Evolutionary conservation across 1,284 basidiomycete genomes (phyloP), one percentile per base, ranked within the genome.

Genomic region (Afroboletus lepidellus): DNA sequence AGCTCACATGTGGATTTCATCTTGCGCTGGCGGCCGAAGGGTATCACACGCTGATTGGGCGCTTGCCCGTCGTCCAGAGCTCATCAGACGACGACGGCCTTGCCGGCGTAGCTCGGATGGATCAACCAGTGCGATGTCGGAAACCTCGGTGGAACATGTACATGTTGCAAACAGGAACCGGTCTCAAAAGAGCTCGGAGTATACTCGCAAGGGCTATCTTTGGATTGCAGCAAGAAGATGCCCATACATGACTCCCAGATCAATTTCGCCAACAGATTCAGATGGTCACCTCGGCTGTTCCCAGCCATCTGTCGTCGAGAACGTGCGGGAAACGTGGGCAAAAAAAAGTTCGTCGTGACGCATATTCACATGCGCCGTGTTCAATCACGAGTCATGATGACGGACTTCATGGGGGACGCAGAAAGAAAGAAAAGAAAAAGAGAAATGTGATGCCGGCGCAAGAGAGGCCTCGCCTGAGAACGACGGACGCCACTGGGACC

Each of bases 131-230:
- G 8, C 16, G 23, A 23, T 8, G 38, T 41, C 25, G 29, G 43
- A 43, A 36, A 33, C 34, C 45, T 41, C 16, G 21, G 42, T 29
- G 21, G 8, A 21, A 23, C 7, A 20, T 29, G 33, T 38, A 18
- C 27, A 39, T 34, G 43, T 34, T 46, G 32, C 32, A 27, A 43
- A 55, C 58, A 59, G 23, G 56, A 60, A 55, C 27, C 41, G 38
- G 43, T 38, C 16, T 37, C 33, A 21, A 30, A 34, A 30, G 29
- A 33, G 30, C 34, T 39, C 16, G 18, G 8, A 36, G 8, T 3
- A 39, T 25, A 46, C 55, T 36, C 48, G 58, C 46, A 58, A 41
- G 36, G 46, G 34, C 46, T 47, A 59, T 61, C 59, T 61, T 58
- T 48, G n/a, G 56, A 48, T 30, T 23, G 37, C 18, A 53, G n/a